Evolutionary conservation across 2,329 filamentous ascomycete species (phyloP).

Genomic region (Colletotrichum eleusines): DNA sequence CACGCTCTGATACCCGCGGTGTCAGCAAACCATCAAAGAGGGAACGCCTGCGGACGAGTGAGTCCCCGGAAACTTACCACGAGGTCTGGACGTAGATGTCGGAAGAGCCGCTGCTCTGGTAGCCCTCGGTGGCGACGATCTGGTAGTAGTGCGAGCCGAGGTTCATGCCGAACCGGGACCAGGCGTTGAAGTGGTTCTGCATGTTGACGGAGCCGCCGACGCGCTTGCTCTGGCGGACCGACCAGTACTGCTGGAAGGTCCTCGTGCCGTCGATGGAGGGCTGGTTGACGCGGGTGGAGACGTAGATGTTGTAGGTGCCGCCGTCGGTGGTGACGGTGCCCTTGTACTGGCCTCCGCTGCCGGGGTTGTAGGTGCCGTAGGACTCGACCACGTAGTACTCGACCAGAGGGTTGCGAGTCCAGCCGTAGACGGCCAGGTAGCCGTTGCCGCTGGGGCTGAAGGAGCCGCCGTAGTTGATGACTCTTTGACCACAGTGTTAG

Average conservation of each 20-base stretch:
- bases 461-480: constrained; percentile 47
- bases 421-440: constrained; percentile 63
- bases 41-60: fast-evolving
- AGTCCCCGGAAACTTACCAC: background rate
- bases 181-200: constrained; percentile 66
- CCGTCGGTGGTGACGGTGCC: constrained; percentile 52
- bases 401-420: constrained; percentile 54
- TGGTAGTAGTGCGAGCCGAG: constrained; percentile 65
- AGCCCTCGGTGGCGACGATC: constrained; percentile 66
- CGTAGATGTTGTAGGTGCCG: constrained; percentile 53
- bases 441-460: constrained; percentile 48
- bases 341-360: constrained; percentile 49
- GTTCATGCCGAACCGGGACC: constrained; percentile 58
- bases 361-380: constrained; percentile 58
- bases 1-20: background rate
- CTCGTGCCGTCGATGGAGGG: constrained; percentile 61
- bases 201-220: constrained; percentile 63
- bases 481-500: background rate
- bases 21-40: background rate
- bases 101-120: constrained; percentile 61
- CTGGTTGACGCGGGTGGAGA: constrained; percentile 52
- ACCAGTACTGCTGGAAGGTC: constrained; percentile 66
- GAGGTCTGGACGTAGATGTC: constrained; percentile 51
- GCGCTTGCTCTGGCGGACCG: constrained; percentile 61
- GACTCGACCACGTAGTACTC: constrained; percentile 58